Evolutionary conservation across 2,329 filamentous ascomycete genomes (phyloP), one percentile per base, ranked within the genome.

Genomic region (Zymoseptoria ardabiliae): DNA sequence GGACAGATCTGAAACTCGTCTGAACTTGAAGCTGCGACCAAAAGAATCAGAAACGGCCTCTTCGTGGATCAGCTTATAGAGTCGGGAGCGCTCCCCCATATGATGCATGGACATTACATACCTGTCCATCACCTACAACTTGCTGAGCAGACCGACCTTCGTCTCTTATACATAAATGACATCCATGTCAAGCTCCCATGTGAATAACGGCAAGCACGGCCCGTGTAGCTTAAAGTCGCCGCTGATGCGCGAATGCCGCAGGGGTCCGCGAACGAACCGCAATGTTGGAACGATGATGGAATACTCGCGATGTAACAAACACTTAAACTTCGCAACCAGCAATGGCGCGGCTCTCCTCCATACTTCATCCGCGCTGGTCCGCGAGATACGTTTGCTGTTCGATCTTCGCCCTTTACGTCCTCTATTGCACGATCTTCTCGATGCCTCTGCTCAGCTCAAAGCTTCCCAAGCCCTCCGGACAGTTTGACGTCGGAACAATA

Each of bases 371-470:
- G 52, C 63, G 67, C 19, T 62, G 66, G 49, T 64, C 65, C 10
- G 45, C 62, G 25, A 63, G 55, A 58, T 66, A 63, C 55, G 49
- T 62, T 53, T 53, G 64, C 13, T 61, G 48, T 55, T 61, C 58
- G 49, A 20, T 61, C 53, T 54, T 53, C 50, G 54, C 60, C 8
- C 54, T 69, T 41, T 71, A 70, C 63, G 45, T 75, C 19, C 70
- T 73, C 54, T 69, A 73, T 63, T 69, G 74, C 60, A 67, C 75
- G 23, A 63, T 77, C 3, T 68, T 74, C 58, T 72, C 69, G 21
- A 71, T 78, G 65, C 76, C 76, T 7, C 69, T 77, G n/a, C 70
- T 79, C 50, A 74, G 72, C 55, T 72, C 70, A 41, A 71, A 72
- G 17, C 70, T 79, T 19, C 77, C 77, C 41, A 58, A 65, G 20